Conservation (phyloP, 2,329 filamentous ascomycete species). For the Pseudocercospora macadamiae region DNA sequence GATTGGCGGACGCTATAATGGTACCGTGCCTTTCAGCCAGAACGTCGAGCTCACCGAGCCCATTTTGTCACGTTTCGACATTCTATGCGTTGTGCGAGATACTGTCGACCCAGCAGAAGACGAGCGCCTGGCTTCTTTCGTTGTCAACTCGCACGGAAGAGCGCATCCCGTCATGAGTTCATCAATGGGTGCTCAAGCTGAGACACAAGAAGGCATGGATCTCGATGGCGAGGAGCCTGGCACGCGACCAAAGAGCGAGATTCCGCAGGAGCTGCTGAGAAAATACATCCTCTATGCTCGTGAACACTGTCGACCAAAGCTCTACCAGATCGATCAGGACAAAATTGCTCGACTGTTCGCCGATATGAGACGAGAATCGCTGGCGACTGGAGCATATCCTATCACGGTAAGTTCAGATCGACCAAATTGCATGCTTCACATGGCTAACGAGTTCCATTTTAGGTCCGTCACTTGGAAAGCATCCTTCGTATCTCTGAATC, state of each 20-base stretch:
- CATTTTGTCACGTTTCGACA: constrained; percentile 96
- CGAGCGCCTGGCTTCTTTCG: constrained; percentile 89
- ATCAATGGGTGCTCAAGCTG: constrained; percentile 28
- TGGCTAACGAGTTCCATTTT: constrained; percentile 9
- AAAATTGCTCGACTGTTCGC: constrained; percentile 93
- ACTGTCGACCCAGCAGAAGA: constrained; percentile 92
- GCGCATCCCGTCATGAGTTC: constrained; percentile 69
- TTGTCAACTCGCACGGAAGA: constrained; percentile 89
- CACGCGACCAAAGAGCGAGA: constrained; percentile 65
- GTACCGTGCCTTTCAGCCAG: constrained; percentile 90
- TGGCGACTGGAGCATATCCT: constrained; percentile 94
- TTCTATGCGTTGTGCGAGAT: constrained; percentile 93
- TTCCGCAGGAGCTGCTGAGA: constrained; percentile 84
- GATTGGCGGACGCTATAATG: constrained; percentile 94
- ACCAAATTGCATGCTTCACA: neutral
- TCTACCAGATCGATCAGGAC: constrained; percentile 97
- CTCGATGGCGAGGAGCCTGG: constrained; percentile 52
- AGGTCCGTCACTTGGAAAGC: constrained; percentile 96
- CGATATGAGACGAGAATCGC: constrained; percentile 90
- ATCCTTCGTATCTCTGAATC: constrained; percentile 94
- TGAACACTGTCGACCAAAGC: constrained; percentile 84
- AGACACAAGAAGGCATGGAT: constrained; percentile 61
- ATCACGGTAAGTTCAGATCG: constrained; percentile 75
- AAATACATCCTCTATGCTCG: constrained; percentile 97
- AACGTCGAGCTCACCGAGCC: constrained; percentile 97